A percentile compares a stretch with the other conserved stretches of the same genome.
Conservation (phyloP, 345 rosid genomes). For the Chamaenerion angustifolium region DNA sequence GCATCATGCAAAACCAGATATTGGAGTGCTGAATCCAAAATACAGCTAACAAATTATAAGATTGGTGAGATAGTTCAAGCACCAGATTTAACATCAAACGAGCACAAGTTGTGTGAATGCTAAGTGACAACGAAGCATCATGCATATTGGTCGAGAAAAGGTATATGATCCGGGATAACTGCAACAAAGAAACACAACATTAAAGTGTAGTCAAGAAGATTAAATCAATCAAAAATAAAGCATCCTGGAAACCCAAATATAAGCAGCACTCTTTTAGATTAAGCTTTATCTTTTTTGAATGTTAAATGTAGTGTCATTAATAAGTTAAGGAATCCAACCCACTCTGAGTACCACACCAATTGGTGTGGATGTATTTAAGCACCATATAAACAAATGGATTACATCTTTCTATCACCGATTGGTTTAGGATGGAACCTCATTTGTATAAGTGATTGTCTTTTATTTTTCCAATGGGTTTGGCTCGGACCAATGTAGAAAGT, state of each 20-base stretch:
- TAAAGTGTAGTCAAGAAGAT: neutral
- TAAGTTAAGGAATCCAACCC: too few species aligned
- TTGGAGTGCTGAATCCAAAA: neutral
- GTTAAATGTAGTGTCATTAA: too few species aligned
- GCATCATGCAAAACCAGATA: too few species aligned
- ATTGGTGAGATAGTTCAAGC: constrained; percentile 5
- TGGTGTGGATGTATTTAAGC: too few species aligned
- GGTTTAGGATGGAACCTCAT: too few species aligned
- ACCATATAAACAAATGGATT: too few species aligned
- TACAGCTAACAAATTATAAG: neutral
- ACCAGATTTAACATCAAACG: constrained; percentile 99
- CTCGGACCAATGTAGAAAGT: too few species aligned
- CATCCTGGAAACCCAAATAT: neutral
- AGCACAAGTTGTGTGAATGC: constrained; percentile 96
- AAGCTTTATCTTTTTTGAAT: too few species aligned
- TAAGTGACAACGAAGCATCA: constrained; percentile 86
- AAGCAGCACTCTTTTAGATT: neutral
- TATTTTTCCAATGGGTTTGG: too few species aligned
- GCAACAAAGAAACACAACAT: constrained; percentile 21
- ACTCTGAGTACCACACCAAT: too few species aligned
- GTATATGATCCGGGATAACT: constrained; percentile 93
- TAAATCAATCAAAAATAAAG: neutral
- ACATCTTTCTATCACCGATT: too few species aligned
- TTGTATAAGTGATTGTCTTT: too few species aligned
- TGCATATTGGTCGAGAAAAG: constrained; percentile 96